Percentiles rank a stretch among this genome's conserved stretches.
These are phyloP conservation scores for Solanum boliviense DNA, from an alignment of 257 asterid genomes.

Conservation along the genomic window DNA sequence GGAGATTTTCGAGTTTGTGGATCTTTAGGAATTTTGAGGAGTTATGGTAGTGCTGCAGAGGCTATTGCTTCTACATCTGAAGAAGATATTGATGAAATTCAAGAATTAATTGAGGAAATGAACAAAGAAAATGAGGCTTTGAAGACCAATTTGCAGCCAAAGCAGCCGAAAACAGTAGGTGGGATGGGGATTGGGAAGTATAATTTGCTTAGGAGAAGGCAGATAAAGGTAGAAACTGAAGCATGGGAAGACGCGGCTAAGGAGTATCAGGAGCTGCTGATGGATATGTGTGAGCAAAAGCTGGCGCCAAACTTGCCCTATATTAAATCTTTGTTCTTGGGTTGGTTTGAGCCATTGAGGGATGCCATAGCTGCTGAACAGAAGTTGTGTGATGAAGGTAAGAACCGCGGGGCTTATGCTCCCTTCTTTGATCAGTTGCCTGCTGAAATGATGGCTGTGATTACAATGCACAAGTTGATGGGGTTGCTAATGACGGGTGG, in stretches of 20 bases:
- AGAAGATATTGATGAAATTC: conserved; percentile 69
- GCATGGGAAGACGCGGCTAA: conserved; percentile 88
- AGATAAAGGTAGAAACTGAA: conserved; percentile 73
- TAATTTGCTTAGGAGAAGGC: conserved; percentile 55
- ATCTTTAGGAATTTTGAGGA: conserved; percentile 20
- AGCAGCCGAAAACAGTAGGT: conserved; percentile 36
- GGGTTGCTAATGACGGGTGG: conserved; percentile 83
- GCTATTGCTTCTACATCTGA: conserved; percentile 76
- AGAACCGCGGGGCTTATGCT: conserved; percentile 40
- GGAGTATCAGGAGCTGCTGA: conserved; percentile 75
- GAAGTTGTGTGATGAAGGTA: conserved; percentile 42
- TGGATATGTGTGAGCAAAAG: conserved; percentile 92
- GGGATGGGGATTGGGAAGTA: conserved; percentile 73
- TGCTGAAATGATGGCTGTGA: conserved; percentile 93
- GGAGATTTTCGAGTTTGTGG: conserved; percentile 14
- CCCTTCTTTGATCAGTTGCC: conserved; percentile 61
- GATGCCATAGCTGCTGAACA: conserved; percentile 85
- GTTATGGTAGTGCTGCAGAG: conserved; percentile 70
- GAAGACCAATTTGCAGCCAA: conserved; percentile 11
- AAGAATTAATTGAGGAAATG: conserved; percentile 38
- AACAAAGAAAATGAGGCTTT: conserved; percentile 24
- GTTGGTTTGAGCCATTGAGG: conserved; percentile 94
- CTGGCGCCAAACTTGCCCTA: conserved; percentile 92
- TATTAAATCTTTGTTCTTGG: conserved; percentile 73
- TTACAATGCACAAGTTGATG: conserved; percentile 92